Evolutionary conservation across 2,329 filamentous ascomycete species (phyloP).

Genomic region (Thelonectria rubi): DNA sequence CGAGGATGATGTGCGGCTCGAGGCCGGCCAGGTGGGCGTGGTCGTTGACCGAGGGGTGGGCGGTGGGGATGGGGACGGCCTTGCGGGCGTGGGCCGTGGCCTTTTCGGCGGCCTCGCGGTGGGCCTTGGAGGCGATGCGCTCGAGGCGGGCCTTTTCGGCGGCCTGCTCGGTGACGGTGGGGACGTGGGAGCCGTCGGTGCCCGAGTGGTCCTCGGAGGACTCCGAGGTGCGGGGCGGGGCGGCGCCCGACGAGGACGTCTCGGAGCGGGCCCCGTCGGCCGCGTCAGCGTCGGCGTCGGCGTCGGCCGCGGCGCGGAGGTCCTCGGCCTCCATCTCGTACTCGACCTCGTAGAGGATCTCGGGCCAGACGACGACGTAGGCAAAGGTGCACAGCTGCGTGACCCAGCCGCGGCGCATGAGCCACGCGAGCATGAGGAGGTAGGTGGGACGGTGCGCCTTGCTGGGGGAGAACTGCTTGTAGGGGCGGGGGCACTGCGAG

Average conservation of each 20-base stretch:
- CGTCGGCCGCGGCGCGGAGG: slow-evolving; percentile 53
- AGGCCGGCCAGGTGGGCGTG: slow-evolving; percentile 66
- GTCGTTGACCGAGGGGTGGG: slow-evolving; percentile 65
- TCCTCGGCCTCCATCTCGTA: slow-evolving; percentile 74
- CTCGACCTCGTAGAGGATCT: slow-evolving; percentile 84
- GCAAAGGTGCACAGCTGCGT: slow-evolving; percentile 92
- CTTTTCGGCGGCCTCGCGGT: slow-evolving; percentile 64
- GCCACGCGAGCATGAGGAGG: slow-evolving; percentile 90
- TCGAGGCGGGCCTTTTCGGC: slow-evolving; percentile 70
- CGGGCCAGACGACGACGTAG: slow-evolving; percentile 84
- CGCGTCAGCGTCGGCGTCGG: slow-evolving; percentile 38
- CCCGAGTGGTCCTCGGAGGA: slow-evolving; percentile 40
- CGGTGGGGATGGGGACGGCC: slow-evolving; percentile 57
- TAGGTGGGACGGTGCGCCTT: slow-evolving; percentile 89
- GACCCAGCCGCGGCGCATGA: slow-evolving; percentile 92
- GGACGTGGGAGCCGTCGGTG: slow-evolving; percentile 37
- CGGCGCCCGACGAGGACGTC: slow-evolving; percentile 28
- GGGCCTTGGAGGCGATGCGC: slow-evolving; percentile 64
- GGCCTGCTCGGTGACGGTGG: slow-evolving; percentile 62
- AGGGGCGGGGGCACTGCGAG: slow-evolving; percentile 81
- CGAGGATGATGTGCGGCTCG: slow-evolving; percentile 74
- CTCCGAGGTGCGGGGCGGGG: slow-evolving; percentile 39
- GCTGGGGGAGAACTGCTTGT: slow-evolving; percentile 84
- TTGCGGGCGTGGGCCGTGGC: slow-evolving; percentile 65
- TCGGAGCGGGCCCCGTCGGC: slow-evolving; percentile 32